These are phyloP conservation scores for Colletotrichum sp. DNA, from an alignment of 2,329 filamentous ascomycete genomes.

Conservation along the genomic window DNA sequence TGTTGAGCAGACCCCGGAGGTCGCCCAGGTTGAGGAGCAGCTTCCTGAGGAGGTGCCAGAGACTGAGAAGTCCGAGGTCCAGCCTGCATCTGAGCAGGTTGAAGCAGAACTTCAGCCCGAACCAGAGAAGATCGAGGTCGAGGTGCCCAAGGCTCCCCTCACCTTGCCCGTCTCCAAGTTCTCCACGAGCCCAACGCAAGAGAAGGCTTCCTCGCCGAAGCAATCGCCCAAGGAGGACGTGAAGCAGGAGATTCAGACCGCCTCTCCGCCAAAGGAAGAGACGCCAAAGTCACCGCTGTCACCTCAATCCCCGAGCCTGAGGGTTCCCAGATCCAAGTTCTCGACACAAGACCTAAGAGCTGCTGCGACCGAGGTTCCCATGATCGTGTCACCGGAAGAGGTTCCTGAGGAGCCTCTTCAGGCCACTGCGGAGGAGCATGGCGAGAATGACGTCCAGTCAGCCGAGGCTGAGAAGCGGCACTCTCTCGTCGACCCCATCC, in stretches of 20 bases:
- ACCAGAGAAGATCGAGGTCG: not conserved
- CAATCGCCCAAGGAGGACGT: not conserved
- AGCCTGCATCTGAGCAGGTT: not conserved
- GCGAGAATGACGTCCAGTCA: conserved; percentile 30
- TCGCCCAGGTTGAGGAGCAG: not conserved
- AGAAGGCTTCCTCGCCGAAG: not conserved
- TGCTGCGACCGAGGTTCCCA: conserved; percentile 24
- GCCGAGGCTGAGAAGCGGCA: conserved; percentile 38
- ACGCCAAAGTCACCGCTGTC: conserved; percentile 21
- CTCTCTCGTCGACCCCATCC: conserved; percentile 58
- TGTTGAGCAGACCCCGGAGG: conserved; percentile 1
- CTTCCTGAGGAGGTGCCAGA: not conserved
- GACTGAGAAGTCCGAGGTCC: not conserved
- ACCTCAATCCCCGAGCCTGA: conserved; percentile 20
- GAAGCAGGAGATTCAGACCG: not conserved
- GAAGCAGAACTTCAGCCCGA: not conserved
- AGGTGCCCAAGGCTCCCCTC: not conserved
- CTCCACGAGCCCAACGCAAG: conserved; percentile 8
- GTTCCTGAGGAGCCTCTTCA: not conserved
- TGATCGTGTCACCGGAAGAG: conserved; percentile 6
- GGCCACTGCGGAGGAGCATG: conserved; percentile 20
- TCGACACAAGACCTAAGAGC: conserved; percentile 41
- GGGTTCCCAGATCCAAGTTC: conserved; percentile 47
- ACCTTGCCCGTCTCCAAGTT: conserved; percentile 20
- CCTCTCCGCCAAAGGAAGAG: conserved; percentile 14